Base-by-base conservation (phyloP, 371 early-diverging fungal genomes). In the Syncephalastrum sp. region DNA sequence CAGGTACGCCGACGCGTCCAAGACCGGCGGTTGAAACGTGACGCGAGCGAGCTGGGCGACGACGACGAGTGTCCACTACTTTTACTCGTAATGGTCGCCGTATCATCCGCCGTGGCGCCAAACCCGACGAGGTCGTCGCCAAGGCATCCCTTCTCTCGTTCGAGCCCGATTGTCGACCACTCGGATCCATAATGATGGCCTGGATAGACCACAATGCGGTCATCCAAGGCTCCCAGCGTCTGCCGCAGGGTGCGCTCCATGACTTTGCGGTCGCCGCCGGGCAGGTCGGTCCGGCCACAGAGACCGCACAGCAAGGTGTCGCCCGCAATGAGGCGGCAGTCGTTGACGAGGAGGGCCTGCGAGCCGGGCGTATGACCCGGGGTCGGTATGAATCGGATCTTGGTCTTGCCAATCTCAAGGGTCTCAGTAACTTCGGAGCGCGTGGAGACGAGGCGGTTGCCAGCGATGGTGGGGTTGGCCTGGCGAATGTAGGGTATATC, bases 351-450 rank as follows among this genome's bases (percentile, higher is more conserved):
- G 15, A 95, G 54, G 33, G 90, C 87, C 69, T 93, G 92, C 33
- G 89, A 89, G 3, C 95, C 96, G 3, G 89, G 86, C 24, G 94
- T 91, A 69, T 95, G 96, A 8, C 96, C 96, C 0, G 94, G 94
- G 19, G 92, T 92, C 64, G 93, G 95, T 45, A 93, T 57, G 56
- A 93, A 91, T 46, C 75, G 65, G 23, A 93, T 64, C 5, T 67
- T 61, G 0, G 82, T 79, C 14, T 59, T 59, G 24, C 87, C 87
- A 3, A 92, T 63, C 1, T 57, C 65, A 43, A 92, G 57, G 1
- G 59, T 63, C n/a, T 73, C 70, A 3, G 86, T 85, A 54, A 90
- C 83, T 29, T 68, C 67, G n/a, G 91, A 89, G 50, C 64, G 64
- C 0, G 74, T 74, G 4, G 79, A 70, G 2, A 74, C 69, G 14